Conservation (phyloP, 352 stramenopile species). For the Hyaloperonospora arabidopsidis region DNA sequence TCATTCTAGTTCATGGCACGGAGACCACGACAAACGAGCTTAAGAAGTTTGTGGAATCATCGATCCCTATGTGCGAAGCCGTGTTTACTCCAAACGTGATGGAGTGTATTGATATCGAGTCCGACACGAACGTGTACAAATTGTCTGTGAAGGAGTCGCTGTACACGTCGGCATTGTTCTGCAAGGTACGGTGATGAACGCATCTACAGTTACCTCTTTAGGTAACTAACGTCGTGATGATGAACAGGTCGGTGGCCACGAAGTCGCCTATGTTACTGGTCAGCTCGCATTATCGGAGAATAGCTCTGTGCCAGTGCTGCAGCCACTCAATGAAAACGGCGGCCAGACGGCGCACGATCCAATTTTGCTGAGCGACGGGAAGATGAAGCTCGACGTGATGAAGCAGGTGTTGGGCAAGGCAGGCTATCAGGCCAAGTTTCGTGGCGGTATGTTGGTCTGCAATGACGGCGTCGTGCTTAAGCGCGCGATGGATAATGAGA, state of each 20-base stretch:
- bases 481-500: conserved; percentile 80
- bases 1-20: conserved; percentile 82
- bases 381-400: conserved; percentile 87
- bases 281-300: conserved; percentile 61
- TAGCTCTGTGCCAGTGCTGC: conserved; percentile 62
- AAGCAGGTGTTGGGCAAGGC: conserved; percentile 82
- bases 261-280: conserved; percentile 82
- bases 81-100: conserved; percentile 83
- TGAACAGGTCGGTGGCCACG: conserved; percentile 64
- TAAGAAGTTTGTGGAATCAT: conserved; percentile 77
- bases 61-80: conserved; percentile 76
- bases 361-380: conserved; percentile 81
- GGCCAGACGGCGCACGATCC: conserved; percentile 51
- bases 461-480: conserved; percentile 85
- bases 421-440: conserved; percentile 85
- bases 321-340: conserved; percentile 38
- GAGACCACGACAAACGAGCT: conserved; percentile 72
- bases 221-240: not conserved
- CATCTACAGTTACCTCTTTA: not conserved
- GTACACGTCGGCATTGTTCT: conserved; percentile 77
- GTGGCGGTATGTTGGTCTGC: conserved; percentile 84
- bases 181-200: conserved; percentile 42
- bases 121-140: conserved; percentile 87
- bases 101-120: conserved; percentile 88
- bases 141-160: conserved; percentile 80